Conservation (phyloP, 2,329 filamentous ascomycete species). For the Cryphonectria japonica region DNA sequence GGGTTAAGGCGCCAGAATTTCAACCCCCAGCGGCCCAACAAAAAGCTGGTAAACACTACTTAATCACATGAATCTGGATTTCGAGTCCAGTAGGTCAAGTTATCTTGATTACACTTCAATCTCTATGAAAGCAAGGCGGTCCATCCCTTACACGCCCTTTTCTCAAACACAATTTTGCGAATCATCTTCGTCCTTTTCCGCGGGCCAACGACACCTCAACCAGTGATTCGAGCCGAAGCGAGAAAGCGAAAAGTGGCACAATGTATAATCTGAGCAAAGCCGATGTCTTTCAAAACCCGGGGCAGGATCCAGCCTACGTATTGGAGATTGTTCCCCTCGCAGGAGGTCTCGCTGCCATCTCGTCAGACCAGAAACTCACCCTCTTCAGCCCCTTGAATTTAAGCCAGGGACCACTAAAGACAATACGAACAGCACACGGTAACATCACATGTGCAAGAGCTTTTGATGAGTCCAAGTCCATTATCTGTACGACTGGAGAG, state of each 20-base stretch:
- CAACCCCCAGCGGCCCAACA: not conserved
- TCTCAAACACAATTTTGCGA: not conserved
- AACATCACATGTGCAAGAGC: slow-evolving; percentile 67
- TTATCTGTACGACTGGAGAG: slow-evolving; percentile 72
- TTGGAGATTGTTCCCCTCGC: slow-evolving; percentile 57
- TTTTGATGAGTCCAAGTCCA: slow-evolving; percentile 53
- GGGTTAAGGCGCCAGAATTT: not conserved
- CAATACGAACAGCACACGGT: slow-evolving; percentile 57
- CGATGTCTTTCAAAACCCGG: slow-evolving; percentile 45
- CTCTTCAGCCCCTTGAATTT: slow-evolving; percentile 66
- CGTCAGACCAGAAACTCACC: slow-evolving; percentile 69
- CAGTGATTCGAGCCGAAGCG: slow-evolving; percentile 13
- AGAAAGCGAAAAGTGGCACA: not conserved
- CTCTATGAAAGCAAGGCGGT: not conserved
- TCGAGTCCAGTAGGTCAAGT: not conserved
- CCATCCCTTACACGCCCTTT: not conserved
- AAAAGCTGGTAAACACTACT: not conserved
- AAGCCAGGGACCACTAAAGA: slow-evolving; percentile 51
- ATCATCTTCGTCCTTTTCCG: not conserved
- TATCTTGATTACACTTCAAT: not conserved
- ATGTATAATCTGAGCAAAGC: slow-evolving; percentile 50
- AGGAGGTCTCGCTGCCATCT: slow-evolving; percentile 59
- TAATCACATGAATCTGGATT: not conserved
- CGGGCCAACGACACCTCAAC: not conserved
- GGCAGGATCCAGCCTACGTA: slow-evolving; percentile 55